Evolutionary conservation across 768 basidiomycete genomes (phyloP).

Genomic region (Lyophyllum atratum): DNA sequence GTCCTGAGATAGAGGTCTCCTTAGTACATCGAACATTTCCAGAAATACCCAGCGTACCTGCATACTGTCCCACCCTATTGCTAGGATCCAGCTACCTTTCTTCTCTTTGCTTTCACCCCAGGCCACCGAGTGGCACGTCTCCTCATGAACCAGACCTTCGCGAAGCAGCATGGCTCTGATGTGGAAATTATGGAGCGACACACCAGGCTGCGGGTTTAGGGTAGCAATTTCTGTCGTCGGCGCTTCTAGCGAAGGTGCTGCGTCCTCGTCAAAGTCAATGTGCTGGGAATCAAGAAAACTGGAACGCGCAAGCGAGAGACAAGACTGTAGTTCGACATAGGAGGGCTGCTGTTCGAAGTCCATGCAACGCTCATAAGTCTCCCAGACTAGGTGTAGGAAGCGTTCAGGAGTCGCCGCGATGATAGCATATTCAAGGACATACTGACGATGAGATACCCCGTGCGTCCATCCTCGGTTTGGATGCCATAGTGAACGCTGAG

Average conservation of each 20-base stretch:
- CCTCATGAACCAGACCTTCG: background rate
- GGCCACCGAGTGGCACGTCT: background rate
- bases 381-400: constrained; percentile 8
- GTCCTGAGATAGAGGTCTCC: background rate
- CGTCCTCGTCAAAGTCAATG: constrained; percentile 8
- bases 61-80: constrained; percentile 15
- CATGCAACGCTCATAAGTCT: constrained; percentile 8
- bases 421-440: background rate
- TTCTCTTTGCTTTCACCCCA: constrained; percentile 12
- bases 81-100: constrained; percentile 3
- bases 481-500: constrained; percentile 13
- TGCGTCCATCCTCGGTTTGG: constrained; percentile 12
- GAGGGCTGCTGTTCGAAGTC: constrained; percentile 1
- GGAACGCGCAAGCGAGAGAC: background rate
- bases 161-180: background rate
- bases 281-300: constrained; percentile 7
- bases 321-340: background rate
- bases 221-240: constrained; percentile 5
- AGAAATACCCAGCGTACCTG: constrained; percentile 1
- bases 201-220: background rate
- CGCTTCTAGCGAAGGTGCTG: background rate
- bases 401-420: background rate
- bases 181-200: background rate
- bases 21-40: background rate
- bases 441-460: constrained; percentile 13